Base-by-base conservation (phyloP, 352 stramenopile species). In the Phytophthora gonapodyides region DNA sequence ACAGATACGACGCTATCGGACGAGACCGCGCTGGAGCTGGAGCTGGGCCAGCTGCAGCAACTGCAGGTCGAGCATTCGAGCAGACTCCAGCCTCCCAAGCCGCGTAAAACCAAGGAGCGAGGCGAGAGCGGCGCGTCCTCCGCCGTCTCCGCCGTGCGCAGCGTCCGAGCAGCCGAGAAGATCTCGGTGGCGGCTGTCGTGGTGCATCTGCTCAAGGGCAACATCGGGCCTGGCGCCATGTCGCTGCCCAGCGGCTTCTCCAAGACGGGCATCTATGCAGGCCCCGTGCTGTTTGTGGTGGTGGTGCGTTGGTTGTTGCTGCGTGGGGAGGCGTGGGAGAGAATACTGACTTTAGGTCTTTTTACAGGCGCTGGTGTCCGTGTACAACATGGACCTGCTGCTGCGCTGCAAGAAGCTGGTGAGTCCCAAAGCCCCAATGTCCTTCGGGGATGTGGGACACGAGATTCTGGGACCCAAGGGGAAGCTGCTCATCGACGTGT, bases 301-400 rank as follows among this genome's bases (percentile, higher is more conserved):
- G 76, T 91, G 53, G 81, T 88, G 54, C 15, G 61, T 59, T 16
- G 19, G 47, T 56, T 31, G 17, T 31, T 31, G 27, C 27, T 31
- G 27, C 27, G 27, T 31, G 27, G 27, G 27, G 27, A 31, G 5
- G 27, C 7, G 27, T 9, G 27, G 6, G 5, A 9, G 27, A 7
- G 27, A 31, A 6, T 31, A 31, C 17, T 36, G 19, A 30, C 15
- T 36, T 24, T 13, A 2, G 34, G 24, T 27, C 13, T 50, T 16
- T 41, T 16, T 41, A 33, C 59, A 89, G 78, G 84, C 83, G 17
- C 66, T 91, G 12, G 69, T 89, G 45, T 93, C 78, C 4, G 82
- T 84, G 57, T 93, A 93, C 77, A 93, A 93, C 53, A 93, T 93
- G 84, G 76, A 92, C 37, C 56, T 93, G 53, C 60, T 91, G 57